A percentile compares a stretch with the other conserved stretches of the same genome.
Conservation (phyloP, 2,329 filamentous ascomycete genomes). For the Paecilomyces niveus region DNA sequence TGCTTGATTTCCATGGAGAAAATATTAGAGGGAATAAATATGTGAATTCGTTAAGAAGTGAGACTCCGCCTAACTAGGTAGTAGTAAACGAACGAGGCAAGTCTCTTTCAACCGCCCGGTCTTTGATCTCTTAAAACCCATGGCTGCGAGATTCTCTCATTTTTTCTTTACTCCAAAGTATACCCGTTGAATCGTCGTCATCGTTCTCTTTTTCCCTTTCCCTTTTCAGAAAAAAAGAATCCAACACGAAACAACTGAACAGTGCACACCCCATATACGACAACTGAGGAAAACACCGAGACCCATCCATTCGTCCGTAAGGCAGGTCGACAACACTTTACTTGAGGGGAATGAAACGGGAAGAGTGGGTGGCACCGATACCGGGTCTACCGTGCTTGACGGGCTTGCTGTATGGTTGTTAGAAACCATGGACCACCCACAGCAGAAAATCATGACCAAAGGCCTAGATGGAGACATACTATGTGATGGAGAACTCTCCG, state of each 20-base stretch:
- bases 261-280: background rate
- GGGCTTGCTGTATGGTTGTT: conserved; percentile 69
- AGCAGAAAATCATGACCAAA: background rate
- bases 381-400: conserved; percentile 99
- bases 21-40: background rate
- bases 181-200: background rate
- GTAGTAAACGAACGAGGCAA: background rate
- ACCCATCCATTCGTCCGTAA: background rate
- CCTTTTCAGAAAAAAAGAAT: background rate
- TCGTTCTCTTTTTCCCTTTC: background rate
- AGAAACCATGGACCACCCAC: conserved; percentile 28
- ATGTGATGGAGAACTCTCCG: conserved; percentile 99
- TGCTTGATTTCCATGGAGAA: background rate
- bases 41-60: background rate
- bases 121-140: background rate
- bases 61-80: background rate
- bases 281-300: background rate
- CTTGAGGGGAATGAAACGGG: conserved; percentile 99
- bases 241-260: background rate
- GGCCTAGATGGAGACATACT: conserved; percentile 57
- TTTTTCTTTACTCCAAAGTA: background rate
- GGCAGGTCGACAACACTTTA: conserved; percentile 50
- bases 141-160: background rate
- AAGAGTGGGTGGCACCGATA: conserved; percentile 99
- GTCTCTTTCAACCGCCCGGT: background rate